Evolutionary conservation across 768 basidiomycete genomes (phyloP), one percentile per base, ranked within the genome.

Genomic region (Amanita jacksonii): DNA sequence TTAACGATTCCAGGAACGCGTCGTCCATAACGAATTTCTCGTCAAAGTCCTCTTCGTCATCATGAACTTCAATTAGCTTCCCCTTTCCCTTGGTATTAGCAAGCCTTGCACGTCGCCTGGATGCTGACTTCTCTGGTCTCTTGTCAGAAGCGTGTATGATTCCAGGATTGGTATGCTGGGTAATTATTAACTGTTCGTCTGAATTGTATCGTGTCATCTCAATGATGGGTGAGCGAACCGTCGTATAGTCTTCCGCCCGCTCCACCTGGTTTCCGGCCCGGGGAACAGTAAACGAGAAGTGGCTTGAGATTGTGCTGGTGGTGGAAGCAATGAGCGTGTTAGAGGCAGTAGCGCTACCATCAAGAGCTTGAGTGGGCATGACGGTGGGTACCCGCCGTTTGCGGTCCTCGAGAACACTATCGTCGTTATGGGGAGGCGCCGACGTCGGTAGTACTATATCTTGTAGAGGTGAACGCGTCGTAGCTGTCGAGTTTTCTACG

Each of bases 1-100:
- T 62, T 3, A 67, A 49, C 47, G 67, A 65, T 49, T 62, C 66
- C 16, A 72, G 54, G 46, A 74, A 63, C 9, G 52, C 60, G 4
- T 64, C 69, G 37, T 67, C 61, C 34, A 69, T 51, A 9, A 59
- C 23, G 36, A 45, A 38, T n/a, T 32, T 30, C 1, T 38, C 28
- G 4, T 45, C 59, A 52, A 52, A 60, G 23, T 59, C 56, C 35
- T 62, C 59, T 20, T 60, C 53, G 38, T 62, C 59, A 25, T 60
- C 52, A 37, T 62, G 64, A 9, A 52, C 49, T 37, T 39, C 30
- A 16, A 45, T 30, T 25, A 30, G 37, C 49, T 45, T 55, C 49
- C 25, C 42, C 52, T 34, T 43, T 36, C 34, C 34, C 18, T 43
- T 43, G 16, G n/a, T 28, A n/a, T 36, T 24, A 33, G 9, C 34